Evolutionary conservation across 108 stramenopile species (phyloP).

Genomic region (Pseudonitzschia multiseries): DNA sequence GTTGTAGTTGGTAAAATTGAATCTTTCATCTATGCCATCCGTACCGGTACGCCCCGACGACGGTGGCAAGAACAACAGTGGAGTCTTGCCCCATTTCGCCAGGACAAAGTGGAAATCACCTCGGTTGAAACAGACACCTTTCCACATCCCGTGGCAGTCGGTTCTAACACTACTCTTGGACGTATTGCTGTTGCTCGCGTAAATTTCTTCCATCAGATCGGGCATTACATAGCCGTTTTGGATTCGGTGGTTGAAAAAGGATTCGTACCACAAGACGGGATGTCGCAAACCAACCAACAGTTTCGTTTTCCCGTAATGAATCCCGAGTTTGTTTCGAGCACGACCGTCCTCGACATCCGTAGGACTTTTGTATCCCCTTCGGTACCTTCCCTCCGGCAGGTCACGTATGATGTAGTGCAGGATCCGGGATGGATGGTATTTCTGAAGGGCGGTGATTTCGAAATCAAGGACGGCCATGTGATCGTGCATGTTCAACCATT

Average conservation of each 20-base stretch:
- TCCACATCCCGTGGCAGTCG: background rate
- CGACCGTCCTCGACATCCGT: conserved; percentile 24
- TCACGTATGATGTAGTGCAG: conserved; percentile 15
- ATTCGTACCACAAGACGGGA: conserved; percentile 45
- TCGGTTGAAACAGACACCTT: conserved; percentile 19
- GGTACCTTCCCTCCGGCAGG: conserved; percentile 10
- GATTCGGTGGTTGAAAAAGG: conserved; percentile 40
- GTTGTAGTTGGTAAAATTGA: conserved; percentile 21
- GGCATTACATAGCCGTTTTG: conserved; percentile 33
- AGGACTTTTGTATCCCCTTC: conserved; percentile 47
- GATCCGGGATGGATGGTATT: conserved; percentile 15
- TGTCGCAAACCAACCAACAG: conserved; percentile 43
- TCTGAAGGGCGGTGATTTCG: conserved; percentile 14
- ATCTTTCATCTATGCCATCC: background rate
- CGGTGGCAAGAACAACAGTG: background rate
- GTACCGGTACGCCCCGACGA: background rate
- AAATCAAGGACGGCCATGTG: background rate
- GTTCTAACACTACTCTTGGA: background rate
- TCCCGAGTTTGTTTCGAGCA: conserved; percentile 29
- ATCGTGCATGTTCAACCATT: conserved; percentile 14
- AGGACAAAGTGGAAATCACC: conserved; percentile 24
- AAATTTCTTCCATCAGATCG: conserved; percentile 15
- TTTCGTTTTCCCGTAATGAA: conserved; percentile 40
- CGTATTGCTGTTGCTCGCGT: background rate
- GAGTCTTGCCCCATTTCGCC: conserved; percentile 29